phyloP scores from a whole-genome alignment of 2,329 filamentous ascomycete species.

The Alternaria brassicicola region DNA sequence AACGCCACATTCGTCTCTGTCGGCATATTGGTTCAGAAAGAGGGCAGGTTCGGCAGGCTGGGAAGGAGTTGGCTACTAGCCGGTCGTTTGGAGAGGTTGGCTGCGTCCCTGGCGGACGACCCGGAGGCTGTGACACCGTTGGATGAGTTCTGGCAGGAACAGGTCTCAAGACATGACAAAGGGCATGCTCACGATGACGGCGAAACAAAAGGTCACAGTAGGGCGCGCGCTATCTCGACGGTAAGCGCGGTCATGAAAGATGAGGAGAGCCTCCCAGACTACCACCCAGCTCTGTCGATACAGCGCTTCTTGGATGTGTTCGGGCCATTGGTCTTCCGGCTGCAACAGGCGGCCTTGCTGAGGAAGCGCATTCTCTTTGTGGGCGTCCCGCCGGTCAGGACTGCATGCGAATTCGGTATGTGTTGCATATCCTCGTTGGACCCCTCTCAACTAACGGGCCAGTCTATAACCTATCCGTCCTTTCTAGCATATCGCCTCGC shows the following conservation, averaged over 20 bases:
- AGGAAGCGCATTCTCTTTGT: slow-evolving; percentile 89
- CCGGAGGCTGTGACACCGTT: slow-evolving; percentile 67
- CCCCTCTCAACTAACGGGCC: slow-evolving; percentile 8
- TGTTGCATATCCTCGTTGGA: background rate
- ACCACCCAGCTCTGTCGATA: slow-evolving; percentile 87
- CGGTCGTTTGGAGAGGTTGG: slow-evolving; percentile 73
- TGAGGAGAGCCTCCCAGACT: slow-evolving; percentile 72
- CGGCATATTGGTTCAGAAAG: slow-evolving; percentile 84
- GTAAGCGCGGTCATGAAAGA: slow-evolving; percentile 63
- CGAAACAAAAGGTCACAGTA: slow-evolving; percentile 29
- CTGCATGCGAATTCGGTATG: slow-evolving; percentile 86
- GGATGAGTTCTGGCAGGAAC: slow-evolving; percentile 79
- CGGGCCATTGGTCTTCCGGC: slow-evolving; percentile 88
- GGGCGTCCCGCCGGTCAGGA: slow-evolving; percentile 82
- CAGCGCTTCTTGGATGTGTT: slow-evolving; percentile 78
- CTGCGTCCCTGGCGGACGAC: slow-evolving; percentile 67
- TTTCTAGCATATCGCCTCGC: slow-evolving; percentile 83
- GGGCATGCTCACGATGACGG: background rate
- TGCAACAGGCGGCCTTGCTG: slow-evolving; percentile 84
- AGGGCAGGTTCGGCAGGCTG: slow-evolving; percentile 71
- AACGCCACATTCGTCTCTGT: slow-evolving; percentile 94
- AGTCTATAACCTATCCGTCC: slow-evolving; percentile 94
- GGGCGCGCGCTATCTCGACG: slow-evolving; percentile 53
- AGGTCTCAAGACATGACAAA: slow-evolving; percentile 37
- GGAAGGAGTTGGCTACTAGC: slow-evolving; percentile 91